Evolutionary conservation across 148 eudicot genomes (phyloP).

Genomic region (Rhododendron henanense): DNA sequence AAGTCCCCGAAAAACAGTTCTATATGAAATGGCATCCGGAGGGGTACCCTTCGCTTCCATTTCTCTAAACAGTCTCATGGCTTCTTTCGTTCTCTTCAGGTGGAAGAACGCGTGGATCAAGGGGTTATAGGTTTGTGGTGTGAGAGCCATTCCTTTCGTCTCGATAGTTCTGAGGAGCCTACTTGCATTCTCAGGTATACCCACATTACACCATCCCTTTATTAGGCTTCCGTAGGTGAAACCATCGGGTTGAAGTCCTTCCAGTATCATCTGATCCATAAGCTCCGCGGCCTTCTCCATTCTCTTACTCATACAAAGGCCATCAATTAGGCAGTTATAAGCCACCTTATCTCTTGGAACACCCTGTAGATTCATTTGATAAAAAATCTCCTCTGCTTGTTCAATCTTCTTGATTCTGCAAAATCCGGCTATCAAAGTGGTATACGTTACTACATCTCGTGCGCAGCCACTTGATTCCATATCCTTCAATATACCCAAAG

Average conservation of each 20-base stretch:
- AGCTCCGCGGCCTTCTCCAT: slow-evolving; percentile 75
- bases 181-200: slow-evolving; percentile 65
- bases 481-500: slow-evolving; percentile 66
- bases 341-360: slow-evolving; percentile 69
- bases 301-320: slow-evolving; percentile 63
- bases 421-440: slow-evolving; percentile 71
- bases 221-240: slow-evolving; percentile 86
- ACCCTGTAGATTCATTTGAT: slow-evolving; percentile 89
- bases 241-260: slow-evolving; percentile 78
- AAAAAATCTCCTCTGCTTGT: slow-evolving; percentile 88
- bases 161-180: slow-evolving; percentile 73
- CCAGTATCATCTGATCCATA: slow-evolving; percentile 92
- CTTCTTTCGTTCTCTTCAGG: slow-evolving; percentile 55
- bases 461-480: slow-evolving; percentile 87
- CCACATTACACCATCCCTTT: slow-evolving; percentile 79
- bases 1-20: slow-evolving; percentile 73
- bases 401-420: slow-evolving; percentile 77
- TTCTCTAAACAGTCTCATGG: slow-evolving; percentile 68
- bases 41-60: slow-evolving; percentile 75
- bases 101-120: slow-evolving; percentile 66
- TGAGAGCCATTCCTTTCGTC: slow-evolving; percentile 72
- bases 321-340: slow-evolving; percentile 81
- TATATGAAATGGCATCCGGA: slow-evolving; percentile 68
- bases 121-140: slow-evolving; percentile 84
- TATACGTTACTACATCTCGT: slow-evolving; percentile 57